These are phyloP conservation scores for Xylaria cubensis DNA, from an alignment of 495 filamentous ascomycete species.

Conservation along the genomic window DNA sequence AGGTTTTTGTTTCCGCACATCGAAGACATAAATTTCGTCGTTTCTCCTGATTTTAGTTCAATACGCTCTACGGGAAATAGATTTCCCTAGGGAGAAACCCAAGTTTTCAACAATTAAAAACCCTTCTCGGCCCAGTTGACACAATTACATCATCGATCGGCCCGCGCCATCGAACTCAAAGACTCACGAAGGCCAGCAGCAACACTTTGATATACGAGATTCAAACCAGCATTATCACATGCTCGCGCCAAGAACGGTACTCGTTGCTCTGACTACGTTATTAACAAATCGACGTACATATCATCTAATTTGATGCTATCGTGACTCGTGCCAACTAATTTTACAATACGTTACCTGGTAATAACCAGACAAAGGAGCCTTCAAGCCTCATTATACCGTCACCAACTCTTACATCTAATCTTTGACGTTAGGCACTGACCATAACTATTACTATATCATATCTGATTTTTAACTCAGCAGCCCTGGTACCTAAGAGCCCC, in stretches of 20 bases:
- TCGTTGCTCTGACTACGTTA: neutral
- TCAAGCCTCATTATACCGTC: neutral
- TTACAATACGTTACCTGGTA: neutral
- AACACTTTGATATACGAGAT: neutral
- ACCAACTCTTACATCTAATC: neutral
- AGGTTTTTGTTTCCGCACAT: neutral
- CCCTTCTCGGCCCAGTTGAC: neutral
- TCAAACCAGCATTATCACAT: neutral
- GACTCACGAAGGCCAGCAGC: neutral
- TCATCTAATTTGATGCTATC: neutral
- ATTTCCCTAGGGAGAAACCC: neutral
- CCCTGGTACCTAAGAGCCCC: neutral
- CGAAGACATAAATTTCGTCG: neutral
- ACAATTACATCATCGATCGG: slow-evolving; percentile 24
- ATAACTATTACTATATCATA: neutral
- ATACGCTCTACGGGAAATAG: neutral
- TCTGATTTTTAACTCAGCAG: neutral
- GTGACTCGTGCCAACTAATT: neutral
- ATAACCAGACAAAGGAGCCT: neutral
- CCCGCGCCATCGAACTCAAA: neutral
- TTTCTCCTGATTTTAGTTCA: neutral
- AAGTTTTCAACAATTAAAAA: neutral
- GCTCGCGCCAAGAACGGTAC: neutral
- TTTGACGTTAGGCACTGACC: neutral
- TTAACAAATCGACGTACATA: neutral